Evolutionary conservation across 495 filamentous ascomycete species (phyloP), one percentile per base, ranked within the genome.

Genomic region (Pyronema omphalodes): DNA sequence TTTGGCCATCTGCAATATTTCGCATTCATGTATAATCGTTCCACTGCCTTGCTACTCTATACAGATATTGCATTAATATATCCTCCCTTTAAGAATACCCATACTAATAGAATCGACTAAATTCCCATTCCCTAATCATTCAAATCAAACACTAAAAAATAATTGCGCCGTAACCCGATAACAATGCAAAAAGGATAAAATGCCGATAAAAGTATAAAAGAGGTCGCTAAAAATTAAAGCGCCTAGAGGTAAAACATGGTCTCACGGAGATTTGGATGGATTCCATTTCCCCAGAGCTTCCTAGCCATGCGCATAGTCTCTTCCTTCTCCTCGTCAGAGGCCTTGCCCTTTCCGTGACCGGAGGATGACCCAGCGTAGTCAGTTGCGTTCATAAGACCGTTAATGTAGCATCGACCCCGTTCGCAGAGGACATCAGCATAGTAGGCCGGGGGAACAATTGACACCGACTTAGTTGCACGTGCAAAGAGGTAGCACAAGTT

Each of bases 351-450:
- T 19, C 15, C 17, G 23, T 29, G 23, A 29, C 23, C 23, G 23
- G 23, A 29, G 23, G 23, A 29, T 29, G 23, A 29, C 1, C 23
- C 23, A 29, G 23, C 23, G 23, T 29, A 29, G 23, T 29, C 23
- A 29, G 23, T 29, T 12, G 39, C 39, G 39, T 17, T 76, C 52
- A 81, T 82, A 7, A 77, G 54, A 41, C 76, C 72, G 5, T 70
- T 67, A 33, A 84, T 67, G 62, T 86, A 85, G 51, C 76, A 74
- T 6, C 84, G 70, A 0, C 82, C 80, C 1, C 84, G 73, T 33
- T 78, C 78, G 55, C 82, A 86, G 3, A 83, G 76, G 11, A 87
- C 67, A 66, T 93, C 84, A 0, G 86, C 84, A 59, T 88, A 88
- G 68, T 86, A 88, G 2, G 83, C 85, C 0, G 85, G 84, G 6